phyloP scores from a whole-genome alignment of 2,329 filamentous ascomycete species.

The Phialophora chinensis region DNA sequence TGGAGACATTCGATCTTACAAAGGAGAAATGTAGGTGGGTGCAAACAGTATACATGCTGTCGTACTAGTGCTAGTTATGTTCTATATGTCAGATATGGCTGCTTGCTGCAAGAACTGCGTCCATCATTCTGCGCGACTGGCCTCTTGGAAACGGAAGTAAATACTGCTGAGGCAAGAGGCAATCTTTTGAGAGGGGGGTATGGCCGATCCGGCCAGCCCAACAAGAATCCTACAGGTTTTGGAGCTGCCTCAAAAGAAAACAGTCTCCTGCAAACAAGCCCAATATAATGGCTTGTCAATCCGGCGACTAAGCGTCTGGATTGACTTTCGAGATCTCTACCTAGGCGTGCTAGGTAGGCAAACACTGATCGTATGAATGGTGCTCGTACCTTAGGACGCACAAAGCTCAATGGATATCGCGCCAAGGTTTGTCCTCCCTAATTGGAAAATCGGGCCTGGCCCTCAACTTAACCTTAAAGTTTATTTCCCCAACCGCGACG shows the following conservation, averaged over 20 bases:
- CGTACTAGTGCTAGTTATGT: not conserved
- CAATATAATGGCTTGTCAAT: not conserved
- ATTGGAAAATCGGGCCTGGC: not conserved
- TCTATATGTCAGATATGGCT: not conserved
- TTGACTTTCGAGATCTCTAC: too few relatives aligned
- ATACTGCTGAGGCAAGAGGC: not conserved
- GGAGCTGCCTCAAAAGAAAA: not conserved
- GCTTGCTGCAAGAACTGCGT: not conserved
- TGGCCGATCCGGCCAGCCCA: not conserved
- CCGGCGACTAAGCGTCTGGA: too few relatives aligned
- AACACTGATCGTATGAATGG: too few relatives aligned
- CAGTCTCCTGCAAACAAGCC: not conserved
- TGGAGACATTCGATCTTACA: not conserved
- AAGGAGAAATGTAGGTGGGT: not conserved
- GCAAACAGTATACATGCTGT: not conserved
- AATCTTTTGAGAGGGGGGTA: not conserved
- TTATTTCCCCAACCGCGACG: slow-evolving; percentile 7
- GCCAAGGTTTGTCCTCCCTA: not conserved
- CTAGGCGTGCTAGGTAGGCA: too few relatives aligned
- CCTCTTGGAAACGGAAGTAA: not conserved
- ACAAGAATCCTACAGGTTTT: not conserved
- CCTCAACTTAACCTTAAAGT: not conserved
- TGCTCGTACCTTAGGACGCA: not conserved
- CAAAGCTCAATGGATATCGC: not conserved
- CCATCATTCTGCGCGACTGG: not conserved